Conservation (phyloP, 2,329 filamentous ascomycete species). For the Penicillium sp. region DNA sequence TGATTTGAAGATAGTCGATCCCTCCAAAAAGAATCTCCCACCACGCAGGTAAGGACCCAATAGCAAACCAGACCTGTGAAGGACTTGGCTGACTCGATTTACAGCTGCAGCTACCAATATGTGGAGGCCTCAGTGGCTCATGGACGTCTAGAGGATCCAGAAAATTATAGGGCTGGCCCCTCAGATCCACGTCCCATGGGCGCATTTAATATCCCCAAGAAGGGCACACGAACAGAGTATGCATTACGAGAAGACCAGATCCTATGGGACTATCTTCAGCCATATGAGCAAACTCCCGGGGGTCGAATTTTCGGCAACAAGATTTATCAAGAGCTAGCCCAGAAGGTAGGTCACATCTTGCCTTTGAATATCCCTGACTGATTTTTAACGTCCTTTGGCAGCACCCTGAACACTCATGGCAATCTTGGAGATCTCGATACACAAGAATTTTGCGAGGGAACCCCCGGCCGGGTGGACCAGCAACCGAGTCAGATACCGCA, state of each 20-base stretch:
- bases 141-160: constrained; percentile 45
- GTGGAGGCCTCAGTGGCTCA: constrained; percentile 51
- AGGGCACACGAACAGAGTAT: constrained; percentile 30
- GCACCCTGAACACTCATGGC: constrained; percentile 44
- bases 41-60: constrained; percentile 42
- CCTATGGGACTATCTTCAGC: constrained; percentile 43
- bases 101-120: constrained; percentile 52
- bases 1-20: constrained; percentile 56
- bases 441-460: constrained; percentile 36
- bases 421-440: constrained; percentile 48
- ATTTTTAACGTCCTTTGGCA: constrained; percentile 19
- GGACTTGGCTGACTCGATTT: too few relatives aligned
- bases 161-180: constrained; percentile 46
- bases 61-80: too few relatives aligned
- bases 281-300: constrained; percentile 28
- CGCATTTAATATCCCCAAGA: constrained; percentile 35
- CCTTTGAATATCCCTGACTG: background rate
- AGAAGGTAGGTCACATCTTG: constrained; percentile 26
- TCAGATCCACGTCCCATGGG: constrained; percentile 42
- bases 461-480: constrained; percentile 31
- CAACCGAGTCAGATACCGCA: constrained; percentile 9
- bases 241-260: constrained; percentile 43
- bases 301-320: constrained; percentile 37
- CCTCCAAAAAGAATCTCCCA: constrained; percentile 47
- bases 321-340: constrained; percentile 43